phyloP scores from a whole-genome alignment of 1,139 yeast species.

The Kurtzmaniella natalensis region DNA sequence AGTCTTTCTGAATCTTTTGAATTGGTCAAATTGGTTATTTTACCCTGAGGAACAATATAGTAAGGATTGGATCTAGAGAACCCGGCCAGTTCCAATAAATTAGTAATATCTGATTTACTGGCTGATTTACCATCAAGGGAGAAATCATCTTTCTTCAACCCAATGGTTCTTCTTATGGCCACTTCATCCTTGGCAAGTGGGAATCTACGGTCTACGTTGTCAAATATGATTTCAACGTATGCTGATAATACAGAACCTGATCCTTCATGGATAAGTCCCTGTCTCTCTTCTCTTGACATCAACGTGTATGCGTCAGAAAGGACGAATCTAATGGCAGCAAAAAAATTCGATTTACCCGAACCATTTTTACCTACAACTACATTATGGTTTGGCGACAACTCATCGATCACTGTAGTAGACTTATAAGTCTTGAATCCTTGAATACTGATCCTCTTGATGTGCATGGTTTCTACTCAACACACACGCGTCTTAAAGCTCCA shows the following conservation, averaged over 20 bases:
- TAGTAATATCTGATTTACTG: slow-evolving; percentile 77
- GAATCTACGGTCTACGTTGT: slow-evolving; percentile 72
- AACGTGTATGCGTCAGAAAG: slow-evolving; percentile 86
- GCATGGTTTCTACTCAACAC: too few relatives aligned
- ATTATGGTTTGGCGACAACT: slow-evolving; percentile 76
- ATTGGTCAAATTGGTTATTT: slow-evolving; percentile 79
- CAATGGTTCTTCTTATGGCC: slow-evolving; percentile 80
- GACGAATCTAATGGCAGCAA: slow-evolving; percentile 92
- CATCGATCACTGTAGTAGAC: slow-evolving; percentile 74
- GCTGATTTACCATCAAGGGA: slow-evolving; percentile 76
- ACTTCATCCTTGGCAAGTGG: slow-evolving; percentile 69
- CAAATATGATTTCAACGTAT: slow-evolving; percentile 84
- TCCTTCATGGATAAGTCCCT: slow-evolving; percentile 84
- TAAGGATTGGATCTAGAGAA: slow-evolving; percentile 89
- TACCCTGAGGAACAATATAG: slow-evolving; percentile 96
- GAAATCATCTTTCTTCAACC: slow-evolving; percentile 87
- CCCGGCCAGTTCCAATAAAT: slow-evolving; percentile 86
- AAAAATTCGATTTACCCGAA: slow-evolving; percentile 93
- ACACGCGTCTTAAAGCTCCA: slow-evolving; percentile 1
- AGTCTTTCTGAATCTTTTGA: slow-evolving; percentile 84
- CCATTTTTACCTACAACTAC: slow-evolving; percentile 96
- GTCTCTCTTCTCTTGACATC: slow-evolving; percentile 85
- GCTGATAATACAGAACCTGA: slow-evolving; percentile 92
- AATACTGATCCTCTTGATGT: slow-evolving; percentile 52
- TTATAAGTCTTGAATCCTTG: slow-evolving; percentile 96